These are phyloP conservation scores for Syncephalastrum racemosum DNA, from an alignment of 371 early-diverging fungal genomes.

Conservation along the genomic window DNA sequence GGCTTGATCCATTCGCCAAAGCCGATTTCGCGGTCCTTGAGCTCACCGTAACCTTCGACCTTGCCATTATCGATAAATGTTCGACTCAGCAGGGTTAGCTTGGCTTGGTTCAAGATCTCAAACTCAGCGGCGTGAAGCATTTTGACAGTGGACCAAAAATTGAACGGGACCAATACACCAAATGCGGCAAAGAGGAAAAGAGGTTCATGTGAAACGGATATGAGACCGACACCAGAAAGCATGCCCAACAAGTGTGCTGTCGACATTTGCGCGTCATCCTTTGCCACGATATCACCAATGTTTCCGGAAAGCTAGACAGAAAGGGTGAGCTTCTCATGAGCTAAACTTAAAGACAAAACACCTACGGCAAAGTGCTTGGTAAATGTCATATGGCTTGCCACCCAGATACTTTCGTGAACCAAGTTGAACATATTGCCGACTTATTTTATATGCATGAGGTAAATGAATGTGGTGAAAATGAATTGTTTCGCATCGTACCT, in stretches of 20 bases:
- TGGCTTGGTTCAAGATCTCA: conserved; percentile 67
- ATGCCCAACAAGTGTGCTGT: conserved; percentile 69
- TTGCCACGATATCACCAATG: conserved; percentile 73
- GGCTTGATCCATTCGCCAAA: conserved; percentile 70
- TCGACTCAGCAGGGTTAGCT: conserved; percentile 49
- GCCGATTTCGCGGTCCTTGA: conserved; percentile 46
- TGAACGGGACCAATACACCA: conserved; percentile 55
- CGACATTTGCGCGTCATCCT: conserved; percentile 75
- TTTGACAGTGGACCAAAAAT: conserved; percentile 55
- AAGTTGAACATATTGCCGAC: conserved; percentile 62
- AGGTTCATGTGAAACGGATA: conserved; percentile 58
- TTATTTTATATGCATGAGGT: background rate
- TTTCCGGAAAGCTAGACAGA: conserved; percentile 53
- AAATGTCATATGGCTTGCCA: conserved; percentile 75
- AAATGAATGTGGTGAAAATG: background rate
- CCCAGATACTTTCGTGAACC: conserved; percentile 68
- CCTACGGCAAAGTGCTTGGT: conserved; percentile 68
- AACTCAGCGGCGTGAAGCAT: conserved; percentile 64
- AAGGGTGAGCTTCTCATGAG: background rate
- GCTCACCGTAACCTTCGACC: conserved; percentile 39
- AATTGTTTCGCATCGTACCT: conserved; percentile 17
- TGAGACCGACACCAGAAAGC: conserved; percentile 62
- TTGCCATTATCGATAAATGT: conserved; percentile 45
- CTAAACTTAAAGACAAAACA: background rate
- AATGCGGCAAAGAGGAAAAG: conserved; percentile 59